Evolutionary conservation across 2,329 filamentous ascomycete species (phyloP), one percentile per base, ranked within the genome.

Genomic region (Aspergillus hiratsukae): DNA sequence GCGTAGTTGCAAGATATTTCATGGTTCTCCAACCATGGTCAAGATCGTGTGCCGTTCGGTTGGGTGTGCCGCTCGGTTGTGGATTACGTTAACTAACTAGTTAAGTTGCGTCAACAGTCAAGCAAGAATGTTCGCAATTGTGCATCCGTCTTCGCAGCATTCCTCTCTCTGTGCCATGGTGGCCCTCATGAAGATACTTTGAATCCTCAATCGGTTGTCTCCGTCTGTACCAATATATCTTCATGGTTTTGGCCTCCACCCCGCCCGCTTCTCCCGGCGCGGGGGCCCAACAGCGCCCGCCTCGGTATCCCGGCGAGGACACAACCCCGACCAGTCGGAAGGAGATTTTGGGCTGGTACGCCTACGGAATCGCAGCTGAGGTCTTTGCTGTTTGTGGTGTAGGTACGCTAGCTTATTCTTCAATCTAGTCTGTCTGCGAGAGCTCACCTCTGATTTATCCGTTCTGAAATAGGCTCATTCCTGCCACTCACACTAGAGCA

Each of bases 331-430:
- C 92, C 8, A 93, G 87, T 70, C 76, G 75, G 61, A 90, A 88
- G 70, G 92, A 97, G 81, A 82, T 96, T 57, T 78, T 84, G 45
- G 92, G 91, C 65, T 97, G 93, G 89, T 97, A 96, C 74, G 86
- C 87, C 69, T 96, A 97, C 73, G 89, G 88, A 25, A 96, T 95
- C 76, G 92, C 92, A n/a, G 90, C 91, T 25, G 92, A 97, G 76
- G 91, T 94, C 51, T 97, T 96, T 72, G 90, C 95, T 19, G 89
- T 97, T 53, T 96, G 91, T 71, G 91, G 85, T 41, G 81, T 88
- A 58, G 85, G 91, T 71, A 59, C 53, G 68, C 64, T 37, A 17
- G 6, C 31, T 51, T 43, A 28, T 21, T 8, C 43, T 14, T 9
- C 17, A 11, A 49, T n/a, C 14, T 40, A 4, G 51, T 46, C 11